Base-by-base conservation (phyloP, 257 asterid genomes). In the Pogostemon cablin region DNA sequence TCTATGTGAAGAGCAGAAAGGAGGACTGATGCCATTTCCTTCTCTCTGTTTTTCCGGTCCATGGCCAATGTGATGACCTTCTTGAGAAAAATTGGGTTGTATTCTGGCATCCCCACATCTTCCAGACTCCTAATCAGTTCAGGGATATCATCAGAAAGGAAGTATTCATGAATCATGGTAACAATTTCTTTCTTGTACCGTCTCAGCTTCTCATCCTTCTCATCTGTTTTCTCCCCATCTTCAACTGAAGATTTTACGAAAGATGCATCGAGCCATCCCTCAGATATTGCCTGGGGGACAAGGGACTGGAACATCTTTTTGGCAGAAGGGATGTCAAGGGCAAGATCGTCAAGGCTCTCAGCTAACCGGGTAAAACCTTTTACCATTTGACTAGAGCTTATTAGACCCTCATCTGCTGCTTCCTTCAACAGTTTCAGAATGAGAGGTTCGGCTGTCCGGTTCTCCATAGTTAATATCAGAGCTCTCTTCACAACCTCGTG, bases 401-500 rank as follows among this genome's bases (percentile, higher is more conserved):
- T 85, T 49, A 95, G 80, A 37, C 99, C 99, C 85, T 95, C 99
- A 9, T 88, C 97, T 6, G 99, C 93, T 2, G 90, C 93, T 85
- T 86, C 90, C 85, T 89, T 95, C 5, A 95, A 79, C 66, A 95
- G 82, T 67, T 82, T 89, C 77, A 77, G 70, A 53, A 95, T 87
- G 56, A 81, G 88, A 1, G 90, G 75, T 67, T 89, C 92, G 6
- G 98, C 86, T 9, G 88, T 70, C 39, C 68, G 90, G 55, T 69
- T 85, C 84, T 95, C 99, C 99, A 95, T 95, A 55, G 92, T 91
- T 17, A 89, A 81, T 75, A 86, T 78, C 71, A 95, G 63, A 59
- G 99, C 96, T 77, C 95, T 86, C 73, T 95, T 95, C 74, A 95
- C 99, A 70, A 95, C 99, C 76, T 95, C 99, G 37, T 95, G 99